Conservation (phyloP, 2,329 filamentous ascomycete genomes). For the Incumbomyces delicatus region DNA sequence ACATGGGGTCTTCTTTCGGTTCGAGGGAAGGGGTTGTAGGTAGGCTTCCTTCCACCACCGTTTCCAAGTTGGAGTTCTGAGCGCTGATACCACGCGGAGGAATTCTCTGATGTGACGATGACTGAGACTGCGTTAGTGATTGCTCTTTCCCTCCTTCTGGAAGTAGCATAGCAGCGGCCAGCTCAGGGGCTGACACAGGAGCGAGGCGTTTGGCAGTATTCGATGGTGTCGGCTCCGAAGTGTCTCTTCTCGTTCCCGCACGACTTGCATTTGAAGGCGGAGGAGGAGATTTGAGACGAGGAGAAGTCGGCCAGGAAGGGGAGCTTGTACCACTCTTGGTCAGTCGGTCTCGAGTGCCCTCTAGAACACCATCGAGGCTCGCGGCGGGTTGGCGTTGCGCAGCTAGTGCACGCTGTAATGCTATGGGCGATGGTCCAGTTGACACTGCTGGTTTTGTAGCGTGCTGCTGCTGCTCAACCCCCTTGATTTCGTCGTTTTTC, state of each 20-base stretch:
- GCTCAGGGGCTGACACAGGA: constrained; percentile 13
- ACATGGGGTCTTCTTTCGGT: constrained; percentile 23
- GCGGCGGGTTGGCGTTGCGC: constrained; percentile 55
- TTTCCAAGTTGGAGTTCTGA: constrained; percentile 62
- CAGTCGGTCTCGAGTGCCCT: constrained; percentile 57
- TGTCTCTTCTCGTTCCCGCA: constrained; percentile 32
- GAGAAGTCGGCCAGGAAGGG: constrained; percentile 66
- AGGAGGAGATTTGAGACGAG: constrained; percentile 67
- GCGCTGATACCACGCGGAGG: constrained; percentile 51
- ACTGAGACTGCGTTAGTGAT: constrained; percentile 38
- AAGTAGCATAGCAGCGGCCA: constrained; percentile 11
- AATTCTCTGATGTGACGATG: constrained; percentile 40
- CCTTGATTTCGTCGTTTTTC: constrained; percentile 56
- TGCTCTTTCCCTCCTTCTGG: constrained; percentile 16
- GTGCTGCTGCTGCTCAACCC: constrained; percentile 52
- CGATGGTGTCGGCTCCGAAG: constrained; percentile 38
- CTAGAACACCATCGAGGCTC: constrained; percentile 51
- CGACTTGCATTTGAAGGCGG: constrained; percentile 35
- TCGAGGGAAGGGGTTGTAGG: constrained; percentile 55
- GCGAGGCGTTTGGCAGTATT: constrained; percentile 38
- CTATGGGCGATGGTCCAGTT: constrained; percentile 48
- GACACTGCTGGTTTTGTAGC: constrained; percentile 32
- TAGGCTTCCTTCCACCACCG: constrained; percentile 81
- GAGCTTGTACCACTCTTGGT: constrained; percentile 41
- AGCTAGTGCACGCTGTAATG: constrained; percentile 58